These are phyloP conservation scores for Protomyces gravidus DNA, from an alignment of 1,139 yeast genomes.

Conservation along the genomic window DNA sequence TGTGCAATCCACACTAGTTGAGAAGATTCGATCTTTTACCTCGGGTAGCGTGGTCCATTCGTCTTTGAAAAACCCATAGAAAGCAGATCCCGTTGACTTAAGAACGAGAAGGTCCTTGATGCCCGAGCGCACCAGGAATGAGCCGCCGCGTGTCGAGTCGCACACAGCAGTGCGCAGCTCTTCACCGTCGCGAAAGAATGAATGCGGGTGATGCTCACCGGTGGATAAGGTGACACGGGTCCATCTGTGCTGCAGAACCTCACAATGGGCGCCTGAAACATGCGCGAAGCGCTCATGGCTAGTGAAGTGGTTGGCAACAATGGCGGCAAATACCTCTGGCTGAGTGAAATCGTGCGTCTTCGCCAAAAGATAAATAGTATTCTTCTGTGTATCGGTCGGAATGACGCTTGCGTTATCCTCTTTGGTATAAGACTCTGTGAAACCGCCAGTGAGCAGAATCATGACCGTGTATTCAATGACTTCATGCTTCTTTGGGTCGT, in stretches of 20 bases:
- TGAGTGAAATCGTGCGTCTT: constrained; percentile 73
- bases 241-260: constrained; percentile 73
- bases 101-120: constrained; percentile 80
- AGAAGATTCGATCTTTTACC: constrained; percentile 74
- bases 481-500: constrained; percentile 67
- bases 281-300: constrained; percentile 57
- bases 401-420: constrained; percentile 87
- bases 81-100: constrained; percentile 92
- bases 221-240: constrained; percentile 59
- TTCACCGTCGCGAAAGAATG: constrained; percentile 77
- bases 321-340: constrained; percentile 82
- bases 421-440: constrained; percentile 72
- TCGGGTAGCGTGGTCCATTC: constrained; percentile 85
- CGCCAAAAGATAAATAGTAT: constrained; percentile 65
- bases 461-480: constrained; percentile 79
- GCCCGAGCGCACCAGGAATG: constrained; percentile 60
- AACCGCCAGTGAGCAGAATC: constrained; percentile 68
- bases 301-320: constrained; percentile 74
- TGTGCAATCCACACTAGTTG: constrained; percentile 75
- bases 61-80: constrained; percentile 77
- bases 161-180: constrained; percentile 65
- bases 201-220: constrained; percentile 74
- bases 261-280: constrained; percentile 64
- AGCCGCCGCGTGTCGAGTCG: constrained; percentile 48
- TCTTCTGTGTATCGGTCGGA: constrained; percentile 91